Conservation (phyloP, 1,284 basidiomycete genomes). For the Ceratobasidium sp. region DNA sequence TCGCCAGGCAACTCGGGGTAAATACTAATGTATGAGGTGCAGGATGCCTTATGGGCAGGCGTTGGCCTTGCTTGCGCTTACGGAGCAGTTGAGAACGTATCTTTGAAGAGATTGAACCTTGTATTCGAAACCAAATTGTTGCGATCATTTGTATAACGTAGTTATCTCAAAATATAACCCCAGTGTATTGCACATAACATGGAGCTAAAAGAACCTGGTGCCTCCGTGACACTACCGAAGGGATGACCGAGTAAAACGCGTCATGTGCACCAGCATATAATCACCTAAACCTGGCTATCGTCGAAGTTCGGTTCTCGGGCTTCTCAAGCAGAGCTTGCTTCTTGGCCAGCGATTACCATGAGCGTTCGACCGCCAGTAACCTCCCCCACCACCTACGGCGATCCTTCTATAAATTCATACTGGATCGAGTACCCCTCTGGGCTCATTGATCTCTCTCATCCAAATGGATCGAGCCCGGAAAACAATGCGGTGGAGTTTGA, state of each 20-base stretch:
- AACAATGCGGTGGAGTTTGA: constrained; percentile 61
- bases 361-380: constrained; percentile 29
- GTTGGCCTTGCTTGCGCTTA: constrained; percentile 60
- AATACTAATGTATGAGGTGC: neutral
- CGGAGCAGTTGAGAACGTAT: constrained; percentile 58
- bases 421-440: constrained; percentile 74
- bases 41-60: constrained; percentile 72
- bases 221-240: too few species aligned
- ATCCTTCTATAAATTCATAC: constrained; percentile 53
- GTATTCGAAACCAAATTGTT: neutral
- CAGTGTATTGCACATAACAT: neutral
- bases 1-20: neutral
- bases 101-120: constrained; percentile 46
- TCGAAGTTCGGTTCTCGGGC: neutral
- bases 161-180: neutral
- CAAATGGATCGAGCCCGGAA: constrained; percentile 50
- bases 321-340: neutral
- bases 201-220: neutral
- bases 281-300: neutral
- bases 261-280: constrained; percentile 2
- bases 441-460: constrained; percentile 62
- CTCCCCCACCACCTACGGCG: constrained; percentile 12
- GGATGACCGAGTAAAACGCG: neutral
- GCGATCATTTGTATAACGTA: neutral
- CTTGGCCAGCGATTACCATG: neutral